These are phyloP conservation scores for Alternaria postmessia DNA, from an alignment of 2,329 filamentous ascomycete species.

Conservation along the genomic window DNA sequence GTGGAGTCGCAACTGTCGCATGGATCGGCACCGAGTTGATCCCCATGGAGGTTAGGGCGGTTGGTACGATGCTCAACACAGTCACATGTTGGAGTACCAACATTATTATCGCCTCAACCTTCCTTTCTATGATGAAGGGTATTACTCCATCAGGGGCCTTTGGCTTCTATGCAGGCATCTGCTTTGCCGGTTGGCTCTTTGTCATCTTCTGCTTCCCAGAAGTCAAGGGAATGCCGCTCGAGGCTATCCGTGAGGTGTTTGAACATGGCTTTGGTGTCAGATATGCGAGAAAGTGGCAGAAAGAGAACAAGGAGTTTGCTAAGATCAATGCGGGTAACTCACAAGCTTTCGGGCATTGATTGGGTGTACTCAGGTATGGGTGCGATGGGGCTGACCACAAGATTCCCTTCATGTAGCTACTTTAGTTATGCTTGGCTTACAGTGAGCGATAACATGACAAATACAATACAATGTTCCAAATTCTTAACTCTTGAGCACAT, in stretches of 20 bases:
- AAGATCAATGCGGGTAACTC: constrained; percentile 35
- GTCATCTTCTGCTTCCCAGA: constrained; percentile 51
- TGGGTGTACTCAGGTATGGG: background rate
- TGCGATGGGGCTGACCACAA: background rate
- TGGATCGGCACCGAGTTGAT: constrained; percentile 44
- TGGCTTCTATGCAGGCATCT: constrained; percentile 51
- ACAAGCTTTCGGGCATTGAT: constrained; percentile 33
- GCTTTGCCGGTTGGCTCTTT: constrained; percentile 47
- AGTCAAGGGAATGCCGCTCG: constrained; percentile 46
- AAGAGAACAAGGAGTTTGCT: constrained; percentile 47
- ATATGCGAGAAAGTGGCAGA: constrained; percentile 48
- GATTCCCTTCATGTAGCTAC: background rate
- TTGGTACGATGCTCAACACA: constrained; percentile 50
- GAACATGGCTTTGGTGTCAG: constrained; percentile 47
- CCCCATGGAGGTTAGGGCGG: constrained; percentile 50
- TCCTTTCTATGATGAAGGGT: constrained; percentile 52
- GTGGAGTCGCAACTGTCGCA: background rate
- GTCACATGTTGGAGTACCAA: constrained; percentile 46
- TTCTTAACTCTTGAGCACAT: background rate
- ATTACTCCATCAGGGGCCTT: constrained; percentile 50
- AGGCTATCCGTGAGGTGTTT: constrained; percentile 49
- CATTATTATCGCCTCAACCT: constrained; percentile 50
- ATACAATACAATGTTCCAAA: background rate
- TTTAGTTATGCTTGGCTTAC: background rate
- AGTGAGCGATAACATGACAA: background rate